Conservation (phyloP, 257 asterid species). For the Solanum boliviense region DNA sequence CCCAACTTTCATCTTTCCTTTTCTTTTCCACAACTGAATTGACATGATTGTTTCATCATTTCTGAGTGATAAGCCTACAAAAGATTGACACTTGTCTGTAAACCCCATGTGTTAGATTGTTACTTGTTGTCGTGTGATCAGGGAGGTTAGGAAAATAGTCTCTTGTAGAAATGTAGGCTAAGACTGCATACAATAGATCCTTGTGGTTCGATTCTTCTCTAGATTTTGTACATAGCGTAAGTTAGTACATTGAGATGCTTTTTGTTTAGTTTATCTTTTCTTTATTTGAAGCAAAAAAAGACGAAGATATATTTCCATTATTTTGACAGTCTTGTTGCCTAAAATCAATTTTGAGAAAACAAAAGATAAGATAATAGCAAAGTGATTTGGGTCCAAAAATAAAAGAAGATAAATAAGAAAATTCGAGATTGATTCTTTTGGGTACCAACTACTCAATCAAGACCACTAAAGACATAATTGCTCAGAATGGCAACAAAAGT, state of each 20-base stretch:
- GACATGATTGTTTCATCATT: background rate
- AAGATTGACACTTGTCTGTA: background rate
- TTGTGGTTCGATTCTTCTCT: background rate
- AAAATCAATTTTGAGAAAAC: background rate
- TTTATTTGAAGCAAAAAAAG: background rate
- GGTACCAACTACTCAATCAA: background rate
- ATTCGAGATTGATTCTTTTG: background rate
- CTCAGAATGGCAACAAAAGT: background rate
- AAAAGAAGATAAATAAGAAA: background rate
- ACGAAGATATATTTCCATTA: background rate
- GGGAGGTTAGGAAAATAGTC: too few species aligned
- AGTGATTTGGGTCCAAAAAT: background rate
- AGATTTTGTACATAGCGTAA: background rate
- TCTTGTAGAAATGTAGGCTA: background rate
- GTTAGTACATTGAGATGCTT: background rate
- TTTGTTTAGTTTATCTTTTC: background rate
- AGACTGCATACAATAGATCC: rapidly evolving
- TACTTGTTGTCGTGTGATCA: background rate
- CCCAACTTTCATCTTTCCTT: background rate
- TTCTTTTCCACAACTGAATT: background rate
- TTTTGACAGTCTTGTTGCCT: background rate
- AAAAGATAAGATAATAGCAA: background rate
- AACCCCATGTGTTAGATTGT: background rate
- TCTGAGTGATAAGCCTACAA: background rate
- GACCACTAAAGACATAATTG: background rate